Conservation (phyloP, 1,139 yeast species). For the Zygosaccharomyces pseudobailii region DNA sequence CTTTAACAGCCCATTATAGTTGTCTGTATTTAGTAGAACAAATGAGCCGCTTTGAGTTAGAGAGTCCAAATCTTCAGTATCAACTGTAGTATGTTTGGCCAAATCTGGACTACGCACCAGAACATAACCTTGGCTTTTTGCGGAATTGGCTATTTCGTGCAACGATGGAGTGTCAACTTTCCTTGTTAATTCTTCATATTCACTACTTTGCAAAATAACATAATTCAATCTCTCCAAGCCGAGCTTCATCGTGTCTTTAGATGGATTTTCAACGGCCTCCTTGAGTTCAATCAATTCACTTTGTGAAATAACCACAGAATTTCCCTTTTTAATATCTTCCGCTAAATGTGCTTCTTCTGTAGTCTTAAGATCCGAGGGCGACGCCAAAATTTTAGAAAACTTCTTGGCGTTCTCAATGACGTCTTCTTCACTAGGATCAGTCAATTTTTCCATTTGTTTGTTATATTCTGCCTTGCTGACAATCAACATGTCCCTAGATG, state of each 20-base stretch:
- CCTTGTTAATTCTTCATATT: conserved; percentile 7
- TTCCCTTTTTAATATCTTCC: conserved; percentile 1
- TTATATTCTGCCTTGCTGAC: conserved; percentile 4
- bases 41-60: conserved; percentile 2
- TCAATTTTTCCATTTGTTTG: background rate
- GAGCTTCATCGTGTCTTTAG: conserved; percentile 1
- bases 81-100: background rate
- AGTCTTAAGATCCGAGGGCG: background rate
- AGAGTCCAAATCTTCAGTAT: background rate
- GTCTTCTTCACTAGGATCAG: conserved; percentile 4
- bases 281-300: conserved; percentile 15
- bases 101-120: conserved; percentile 3
- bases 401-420: conserved; percentile 6
- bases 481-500: conserved; percentile 1
- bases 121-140: conserved; percentile 6
- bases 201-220: conserved; percentile 3
- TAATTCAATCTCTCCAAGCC: conserved; percentile 5
- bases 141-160: conserved; percentile 6
- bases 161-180: conserved; percentile 4
- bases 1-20: conserved; percentile 14
- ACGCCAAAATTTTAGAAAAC: background rate
- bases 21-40: conserved; percentile 8
- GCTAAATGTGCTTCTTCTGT: background rate
- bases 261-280: conserved; percentile 9
- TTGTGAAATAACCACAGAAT: conserved; percentile 2